Evolutionary conservation across 345 rosid genomes (phyloP), one percentile per base, ranked within the genome.

Genomic region (Mangifera indica): DNA sequence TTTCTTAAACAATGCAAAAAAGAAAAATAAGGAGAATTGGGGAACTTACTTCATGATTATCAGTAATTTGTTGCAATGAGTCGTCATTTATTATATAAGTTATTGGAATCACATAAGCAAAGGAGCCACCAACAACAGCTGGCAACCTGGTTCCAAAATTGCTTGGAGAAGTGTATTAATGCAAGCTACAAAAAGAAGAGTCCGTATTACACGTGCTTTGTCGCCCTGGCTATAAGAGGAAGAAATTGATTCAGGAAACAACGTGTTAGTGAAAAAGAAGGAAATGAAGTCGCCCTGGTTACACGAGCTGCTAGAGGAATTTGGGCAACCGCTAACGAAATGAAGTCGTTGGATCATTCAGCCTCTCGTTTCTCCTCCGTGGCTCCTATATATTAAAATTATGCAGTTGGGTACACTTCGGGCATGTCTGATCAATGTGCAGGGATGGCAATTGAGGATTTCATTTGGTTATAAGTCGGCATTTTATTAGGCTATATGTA

Each of bases 281-380:
- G 63, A 97, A 97, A 82, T 92, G 97, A 73, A 89, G 87, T 76
- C 89, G 82, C 93, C 92, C 90, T 0, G 97, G 87, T 60, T 89
- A 92, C 71, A 90, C 79, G 84, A 93, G 91, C 98, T 93, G 85
- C 87, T n/a, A n/a, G n/a, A n/a, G n/a, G n/a, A n/a, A n/a, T n/a
- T n/a, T n/a, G n/a, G n/a, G n/a, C n/a, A n/a, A n/a, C n/a, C n/a
- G n/a, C n/a, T n/a, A n/a, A n/a, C n/a, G n/a, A n/a, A n/a, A n/a
- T n/a, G n/a, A 91, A 80, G 75, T 75, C 80, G 82, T 77, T 79
- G 71, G 78, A 74, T 72, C 63, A 32, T 13, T 51, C 44, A 68
- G 37, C 4, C 22, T 46, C 66, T 21, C n/a, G 7, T 12, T 25
- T 51, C 49, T 60, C 61, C 51, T 49, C 48, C 21, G 52, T 42